Base-by-base conservation (phyloP, 352 stramenopile species). In the Pythium utonaiense region DNA sequence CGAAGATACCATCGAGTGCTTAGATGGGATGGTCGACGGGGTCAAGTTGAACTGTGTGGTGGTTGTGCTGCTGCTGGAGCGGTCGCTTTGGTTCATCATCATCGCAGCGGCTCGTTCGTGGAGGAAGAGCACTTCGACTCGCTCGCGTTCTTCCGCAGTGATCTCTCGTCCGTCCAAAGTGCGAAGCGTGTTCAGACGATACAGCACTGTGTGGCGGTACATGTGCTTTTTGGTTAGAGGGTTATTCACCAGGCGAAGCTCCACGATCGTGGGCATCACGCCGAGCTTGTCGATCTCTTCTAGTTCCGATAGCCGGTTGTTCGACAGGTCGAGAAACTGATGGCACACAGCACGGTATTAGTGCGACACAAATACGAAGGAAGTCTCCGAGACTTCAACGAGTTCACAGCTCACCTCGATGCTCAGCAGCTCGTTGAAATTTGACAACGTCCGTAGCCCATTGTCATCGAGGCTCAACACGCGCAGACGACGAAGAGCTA, bases 391-490 rank as follows among this genome's bases (percentile, higher is more conserved):
- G 17, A 68, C 28, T 22, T 3, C 19, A 16, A 45, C 24, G 50
- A 48, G 0, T 2, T n/a, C 6, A 3, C 10, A 40, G 13, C 63
- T 10, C 67, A 91, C 81, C 78, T 95, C 83, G 6, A 96, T 65
- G 52, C 67, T 83, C 7, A 77, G 56, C 31, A 94, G 64, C 17
- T 89, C 78, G 33, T 74, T 76, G 33, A 96, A 79, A 31, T 88
- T 80, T 0, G 74, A 74, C 5, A 96, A 62, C 2, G 75, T 78
- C 36, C 88, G 84, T 6, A 96, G 61, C 3, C 71, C 78, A 62
- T 96, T 96, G 52, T 92, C 82, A 47, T 94, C 85, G 6, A 96
- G 54, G 21, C 75, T 85, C 12, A 96, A 60, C 7, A 78, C 53
- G 6, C 78, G 71, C 0, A 96, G 58, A 16, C 83, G 71, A 5